phyloP scores from a whole-genome alignment of 2,329 filamentous ascomycete species.

The Verticillium albo-atrum region DNA sequence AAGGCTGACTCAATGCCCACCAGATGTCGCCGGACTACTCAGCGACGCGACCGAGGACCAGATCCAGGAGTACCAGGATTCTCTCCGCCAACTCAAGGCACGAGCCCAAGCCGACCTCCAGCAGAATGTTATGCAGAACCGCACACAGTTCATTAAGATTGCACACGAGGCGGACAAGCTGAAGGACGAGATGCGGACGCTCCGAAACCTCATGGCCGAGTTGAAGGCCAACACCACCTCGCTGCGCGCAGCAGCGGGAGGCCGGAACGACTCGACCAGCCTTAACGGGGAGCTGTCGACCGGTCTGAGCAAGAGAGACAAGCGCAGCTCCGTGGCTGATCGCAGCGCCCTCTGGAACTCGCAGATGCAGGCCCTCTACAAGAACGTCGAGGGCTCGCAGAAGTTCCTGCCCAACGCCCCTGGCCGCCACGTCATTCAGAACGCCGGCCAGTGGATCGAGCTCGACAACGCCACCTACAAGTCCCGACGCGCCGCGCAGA shows the following conservation, averaged over 20 bases:
- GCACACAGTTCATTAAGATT: slow-evolving; percentile 98
- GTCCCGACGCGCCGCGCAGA: slow-evolving; percentile 79
- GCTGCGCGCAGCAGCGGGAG: slow-evolving; percentile 45
- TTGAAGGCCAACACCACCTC: slow-evolving; percentile 74
- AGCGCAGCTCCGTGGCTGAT: slow-evolving; percentile 81
- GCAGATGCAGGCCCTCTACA: slow-evolving; percentile 81
- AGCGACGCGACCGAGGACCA: slow-evolving; percentile 85
- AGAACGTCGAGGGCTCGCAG: slow-evolving; percentile 94
- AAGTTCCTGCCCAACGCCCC: slow-evolving; percentile 89
- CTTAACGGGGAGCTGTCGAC: slow-evolving; percentile 47
- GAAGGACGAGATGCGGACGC: slow-evolving; percentile 89
- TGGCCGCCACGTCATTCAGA: slow-evolving; percentile 90
- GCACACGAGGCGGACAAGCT: slow-evolving; percentile 98
- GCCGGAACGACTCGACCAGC: slow-evolving; percentile 41
- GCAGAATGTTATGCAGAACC: slow-evolving; percentile 94
- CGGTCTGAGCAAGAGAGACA: slow-evolving; percentile 65
- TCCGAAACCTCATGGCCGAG: slow-evolving; percentile 88
- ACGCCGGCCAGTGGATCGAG: slow-evolving; percentile 92
- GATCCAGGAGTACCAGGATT: slow-evolving; percentile 75
- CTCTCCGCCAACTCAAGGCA: slow-evolving; percentile 70
- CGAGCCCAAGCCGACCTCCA: slow-evolving; percentile 81
- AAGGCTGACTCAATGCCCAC: slow-evolving; percentile 6
- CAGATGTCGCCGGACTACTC: slow-evolving; percentile 64
- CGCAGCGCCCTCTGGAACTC: slow-evolving; percentile 64
- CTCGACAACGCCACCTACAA: slow-evolving; percentile 98